Evolutionary conservation across 805 yeast species (phyloP).

Genomic region (Candida alai): DNA sequence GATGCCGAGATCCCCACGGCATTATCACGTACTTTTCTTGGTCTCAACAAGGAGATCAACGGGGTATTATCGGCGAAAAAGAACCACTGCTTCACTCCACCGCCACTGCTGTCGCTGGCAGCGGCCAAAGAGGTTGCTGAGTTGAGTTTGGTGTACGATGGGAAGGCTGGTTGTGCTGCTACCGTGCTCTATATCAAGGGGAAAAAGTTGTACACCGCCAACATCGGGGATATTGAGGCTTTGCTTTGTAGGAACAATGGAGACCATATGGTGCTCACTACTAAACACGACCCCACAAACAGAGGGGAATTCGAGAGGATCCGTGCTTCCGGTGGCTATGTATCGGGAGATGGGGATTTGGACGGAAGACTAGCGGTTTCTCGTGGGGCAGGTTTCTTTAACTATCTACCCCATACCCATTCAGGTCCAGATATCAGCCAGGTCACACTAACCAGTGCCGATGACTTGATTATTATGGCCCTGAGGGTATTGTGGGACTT

Average conservation of each 20-base stretch:
- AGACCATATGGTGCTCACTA: constrained; percentile 67
- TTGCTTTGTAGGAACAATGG: constrained; percentile 78
- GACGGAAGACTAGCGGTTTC: constrained; percentile 83
- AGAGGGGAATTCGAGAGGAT: constrained; percentile 79
- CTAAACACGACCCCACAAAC: constrained; percentile 79
- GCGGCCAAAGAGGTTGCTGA: constrained; percentile 34
- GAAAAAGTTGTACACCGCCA: constrained; percentile 70
- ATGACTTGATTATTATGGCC: constrained; percentile 82
- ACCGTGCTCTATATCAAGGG: constrained; percentile 78
- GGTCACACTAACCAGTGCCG: constrained; percentile 57
- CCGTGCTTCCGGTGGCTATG: constrained; percentile 87
- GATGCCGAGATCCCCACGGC: constrained; percentile 66
- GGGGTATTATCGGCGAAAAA: constrained; percentile 47
- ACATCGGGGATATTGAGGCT: constrained; percentile 87
- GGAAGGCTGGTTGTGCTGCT: constrained; percentile 77
- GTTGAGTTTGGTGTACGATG: constrained; percentile 59
- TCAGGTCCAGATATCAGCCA: constrained; percentile 80
- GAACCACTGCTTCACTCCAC: constrained; percentile 37
- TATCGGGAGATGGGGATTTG: constrained; percentile 75
- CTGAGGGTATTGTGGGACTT: constrained; percentile 83
- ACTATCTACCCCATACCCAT: constrained; percentile 80
- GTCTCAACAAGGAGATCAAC: constrained; percentile 78
- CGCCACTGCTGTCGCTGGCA: constrained; percentile 20
- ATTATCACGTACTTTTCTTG: constrained; percentile 73
- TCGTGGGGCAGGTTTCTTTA: constrained; percentile 88